A percentile compares a stretch with the other conserved stretches of the same genome.
These are phyloP conservation scores for Trematosphaeria pertusa DNA, from an alignment of 2,329 filamentous ascomycete genomes.

Conservation along the genomic window DNA sequence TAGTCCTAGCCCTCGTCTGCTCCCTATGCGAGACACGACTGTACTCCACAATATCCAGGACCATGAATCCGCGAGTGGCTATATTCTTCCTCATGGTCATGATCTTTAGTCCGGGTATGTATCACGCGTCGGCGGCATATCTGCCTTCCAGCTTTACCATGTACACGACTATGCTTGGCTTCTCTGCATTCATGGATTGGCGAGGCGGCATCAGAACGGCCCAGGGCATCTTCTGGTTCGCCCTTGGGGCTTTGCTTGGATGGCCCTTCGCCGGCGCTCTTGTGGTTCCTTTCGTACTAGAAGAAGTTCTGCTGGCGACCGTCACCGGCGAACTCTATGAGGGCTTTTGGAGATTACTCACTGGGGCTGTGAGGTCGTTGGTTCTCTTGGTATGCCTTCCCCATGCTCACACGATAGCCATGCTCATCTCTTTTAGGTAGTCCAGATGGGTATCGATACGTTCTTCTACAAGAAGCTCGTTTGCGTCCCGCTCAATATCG, in stretches of 20 bases:
- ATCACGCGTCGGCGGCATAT: slow-evolving; percentile 86
- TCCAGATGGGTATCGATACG: slow-evolving; percentile 76
- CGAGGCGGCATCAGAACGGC: slow-evolving; percentile 78
- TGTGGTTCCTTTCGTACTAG: slow-evolving; percentile 78
- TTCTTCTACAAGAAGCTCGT: slow-evolving; percentile 84
- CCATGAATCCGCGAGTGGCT: slow-evolving; percentile 82
- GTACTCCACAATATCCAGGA: slow-evolving; percentile 77
- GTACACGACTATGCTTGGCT: slow-evolving; percentile 88
- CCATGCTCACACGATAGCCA: background rate
- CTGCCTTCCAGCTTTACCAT: slow-evolving; percentile 96
- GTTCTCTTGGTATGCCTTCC: slow-evolving; percentile 69
- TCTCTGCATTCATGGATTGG: slow-evolving; percentile 91
- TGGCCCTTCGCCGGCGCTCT: slow-evolving; percentile 95
- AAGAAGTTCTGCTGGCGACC: slow-evolving; percentile 69
- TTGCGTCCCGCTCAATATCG: slow-evolving; percentile 87
- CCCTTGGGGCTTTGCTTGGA: slow-evolving; percentile 81
- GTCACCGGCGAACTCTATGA: slow-evolving; percentile 66
- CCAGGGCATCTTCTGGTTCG: slow-evolving; percentile 89
- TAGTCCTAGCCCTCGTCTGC: slow-evolving; percentile 75
- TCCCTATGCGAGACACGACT: slow-evolving; percentile 83
- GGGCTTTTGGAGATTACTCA: slow-evolving; percentile 66
- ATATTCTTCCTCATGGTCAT: slow-evolving; percentile 82
- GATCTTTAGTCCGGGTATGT: slow-evolving; percentile 86
- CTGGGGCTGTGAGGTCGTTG: slow-evolving; percentile 71
- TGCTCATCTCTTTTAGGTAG: slow-evolving; percentile 55